Conservation (phyloP, 129 eudicot species). For the Centella asiatica region DNA sequence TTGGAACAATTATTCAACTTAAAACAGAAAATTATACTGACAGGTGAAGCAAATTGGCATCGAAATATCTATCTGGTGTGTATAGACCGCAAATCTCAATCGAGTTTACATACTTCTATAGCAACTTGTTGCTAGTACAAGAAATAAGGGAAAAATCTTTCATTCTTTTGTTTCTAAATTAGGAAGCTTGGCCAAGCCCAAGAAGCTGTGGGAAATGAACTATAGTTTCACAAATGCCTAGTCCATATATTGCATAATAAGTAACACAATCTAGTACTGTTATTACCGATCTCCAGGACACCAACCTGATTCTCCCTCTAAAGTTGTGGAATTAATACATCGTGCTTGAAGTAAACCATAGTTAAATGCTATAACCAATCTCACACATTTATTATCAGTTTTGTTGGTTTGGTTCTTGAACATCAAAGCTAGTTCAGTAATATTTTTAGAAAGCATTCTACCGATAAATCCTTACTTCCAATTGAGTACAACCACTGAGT, state of each 20-base stretch:
- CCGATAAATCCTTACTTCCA: conserved; percentile 82
- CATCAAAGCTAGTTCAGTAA: background rate
- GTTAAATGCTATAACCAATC: background rate
- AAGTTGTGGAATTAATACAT: background rate
- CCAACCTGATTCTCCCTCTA: no score
- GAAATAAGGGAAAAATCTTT: background rate
- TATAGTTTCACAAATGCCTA: background rate
- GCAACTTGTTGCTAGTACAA: background rate
- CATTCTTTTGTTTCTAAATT: no score
- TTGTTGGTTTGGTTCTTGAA: background rate
- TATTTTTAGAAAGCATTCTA: conserved; percentile 15
- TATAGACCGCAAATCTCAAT: background rate
- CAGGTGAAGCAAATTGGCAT: background rate
- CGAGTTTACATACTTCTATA: background rate
- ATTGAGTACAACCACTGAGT: conserved; percentile 83
- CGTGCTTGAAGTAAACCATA: background rate
- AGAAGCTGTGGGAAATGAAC: no score
- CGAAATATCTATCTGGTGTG: no score
- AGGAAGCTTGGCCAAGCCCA: no score
- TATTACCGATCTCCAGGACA: background rate
- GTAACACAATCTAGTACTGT: background rate
- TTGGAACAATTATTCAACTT: background rate
- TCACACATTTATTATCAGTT: background rate
- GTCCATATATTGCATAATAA: background rate
- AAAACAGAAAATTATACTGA: background rate